These are phyloP conservation scores for Trichomonascaceae sp. DNA, from an alignment of 1,139 yeast species.

Conservation along the genomic window DNA sequence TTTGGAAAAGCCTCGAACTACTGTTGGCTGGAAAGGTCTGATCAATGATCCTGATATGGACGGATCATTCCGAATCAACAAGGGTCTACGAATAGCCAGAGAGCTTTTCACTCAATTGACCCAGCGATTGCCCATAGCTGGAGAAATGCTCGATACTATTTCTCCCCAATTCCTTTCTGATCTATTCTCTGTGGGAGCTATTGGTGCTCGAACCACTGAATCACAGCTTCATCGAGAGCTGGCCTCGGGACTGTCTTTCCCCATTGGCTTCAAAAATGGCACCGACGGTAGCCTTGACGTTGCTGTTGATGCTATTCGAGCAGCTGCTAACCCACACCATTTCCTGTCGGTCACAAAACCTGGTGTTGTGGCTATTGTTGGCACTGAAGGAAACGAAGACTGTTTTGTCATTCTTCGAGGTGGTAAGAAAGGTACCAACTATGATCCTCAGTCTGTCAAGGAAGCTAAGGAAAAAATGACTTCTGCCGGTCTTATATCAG, in stretches of 20 bases:
- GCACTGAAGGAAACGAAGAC: slow-evolving; percentile 89
- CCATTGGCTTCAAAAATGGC: slow-evolving; percentile 95
- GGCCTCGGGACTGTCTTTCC: slow-evolving; percentile 93
- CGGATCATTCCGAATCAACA: slow-evolving; percentile 88
- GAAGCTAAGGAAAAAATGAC: slow-evolving; percentile 61
- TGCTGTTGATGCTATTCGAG: slow-evolving; percentile 88
- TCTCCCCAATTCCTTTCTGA: slow-evolving; percentile 92
- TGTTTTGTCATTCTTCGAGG: slow-evolving; percentile 92
- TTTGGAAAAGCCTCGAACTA: slow-evolving; percentile 95
- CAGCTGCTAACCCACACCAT: slow-evolving; percentile 91
- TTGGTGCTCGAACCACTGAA: slow-evolving; percentile 97
- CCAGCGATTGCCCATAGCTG: slow-evolving; percentile 80
- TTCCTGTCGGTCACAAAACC: slow-evolving; percentile 90
- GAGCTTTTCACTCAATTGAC: slow-evolving; percentile 81
- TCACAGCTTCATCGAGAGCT: slow-evolving; percentile 94
- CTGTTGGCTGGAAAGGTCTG: slow-evolving; percentile 98
- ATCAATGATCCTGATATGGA: slow-evolving; percentile 97
- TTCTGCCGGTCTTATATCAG: slow-evolving; percentile 49
- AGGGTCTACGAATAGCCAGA: slow-evolving; percentile 85
- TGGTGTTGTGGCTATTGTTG: slow-evolving; percentile 92
- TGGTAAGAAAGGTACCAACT: slow-evolving; percentile 89
- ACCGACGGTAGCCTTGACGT: slow-evolving; percentile 92
- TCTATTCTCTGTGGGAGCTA: slow-evolving; percentile 88
- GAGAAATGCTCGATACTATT: slow-evolving; percentile 96
- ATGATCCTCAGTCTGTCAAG: slow-evolving; percentile 64